Conservation (phyloP, 1,284 basidiomycete genomes). For the Microbotryomycetes sp. region DNA sequence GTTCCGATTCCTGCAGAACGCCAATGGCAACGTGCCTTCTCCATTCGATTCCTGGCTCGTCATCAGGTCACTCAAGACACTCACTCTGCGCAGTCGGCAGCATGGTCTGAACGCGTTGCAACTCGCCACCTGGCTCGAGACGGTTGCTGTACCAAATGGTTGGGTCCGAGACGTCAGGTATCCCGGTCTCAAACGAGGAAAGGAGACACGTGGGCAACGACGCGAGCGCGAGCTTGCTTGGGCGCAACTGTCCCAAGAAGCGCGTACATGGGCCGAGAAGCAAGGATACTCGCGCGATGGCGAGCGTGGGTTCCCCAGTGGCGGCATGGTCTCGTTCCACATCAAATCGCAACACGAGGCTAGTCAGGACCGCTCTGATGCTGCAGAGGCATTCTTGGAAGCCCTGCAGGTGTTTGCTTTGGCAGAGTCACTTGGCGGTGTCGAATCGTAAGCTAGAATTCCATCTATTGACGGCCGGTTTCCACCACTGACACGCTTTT, state of each 20-base stretch:
- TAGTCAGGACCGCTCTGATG: slow-evolving; percentile 6
- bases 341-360: slow-evolving; percentile 8
- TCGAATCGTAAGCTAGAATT: slow-evolving; percentile 65
- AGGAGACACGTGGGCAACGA: slow-evolving; percentile 14
- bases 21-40: slow-evolving; percentile 47
- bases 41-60: slow-evolving; percentile 87
- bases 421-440: slow-evolving; percentile 84
- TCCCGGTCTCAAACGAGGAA: slow-evolving; percentile 58
- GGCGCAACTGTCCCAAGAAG: slow-evolving; percentile 53
- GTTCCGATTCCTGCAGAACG: slow-evolving; percentile 85
- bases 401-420: slow-evolving; percentile 66
- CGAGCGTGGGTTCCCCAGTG: slow-evolving; percentile 60
- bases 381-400: slow-evolving; percentile 60
- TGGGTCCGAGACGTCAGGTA: slow-evolving; percentile 72
- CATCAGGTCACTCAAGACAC: slow-evolving; percentile 73
- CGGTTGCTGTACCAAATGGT: slow-evolving; percentile 44
- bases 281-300: slow-evolving; percentile 36
- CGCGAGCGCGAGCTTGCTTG: slow-evolving; percentile 46
- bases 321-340: slow-evolving; percentile 74
- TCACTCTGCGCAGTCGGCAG: slow-evolving; percentile 69
- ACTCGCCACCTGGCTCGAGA: slow-evolving; percentile 60
- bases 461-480: too few species aligned
- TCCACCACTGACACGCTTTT: background rate
- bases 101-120: slow-evolving; percentile 77
- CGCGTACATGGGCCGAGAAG: slow-evolving; percentile 37